Conservation (phyloP, 2,329 filamentous ascomycete genomes). For the Phaeosphaeriaceae sp. region DNA sequence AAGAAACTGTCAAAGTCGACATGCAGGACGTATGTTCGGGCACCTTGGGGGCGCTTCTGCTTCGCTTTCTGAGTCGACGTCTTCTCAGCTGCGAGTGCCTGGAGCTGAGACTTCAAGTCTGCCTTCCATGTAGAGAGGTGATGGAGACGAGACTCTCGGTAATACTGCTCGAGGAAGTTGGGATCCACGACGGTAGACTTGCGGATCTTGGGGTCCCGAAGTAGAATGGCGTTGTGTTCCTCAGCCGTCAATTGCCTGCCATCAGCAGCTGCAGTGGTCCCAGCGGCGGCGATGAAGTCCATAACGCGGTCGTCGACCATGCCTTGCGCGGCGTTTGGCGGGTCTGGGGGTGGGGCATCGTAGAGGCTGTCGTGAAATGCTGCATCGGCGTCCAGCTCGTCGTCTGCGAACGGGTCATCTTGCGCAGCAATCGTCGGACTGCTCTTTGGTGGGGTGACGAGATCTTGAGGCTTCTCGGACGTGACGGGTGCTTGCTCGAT, state of each 20-base stretch:
- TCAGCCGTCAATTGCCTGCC: constrained; percentile 74
- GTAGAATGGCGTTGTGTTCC: constrained; percentile 85
- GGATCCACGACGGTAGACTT: constrained; percentile 93
- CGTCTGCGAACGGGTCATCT: constrained; percentile 6
- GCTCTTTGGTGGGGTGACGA: constrained; percentile 40
- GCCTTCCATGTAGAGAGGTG: constrained; percentile 98
- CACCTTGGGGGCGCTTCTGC: constrained; percentile 65
- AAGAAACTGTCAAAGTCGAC: constrained; percentile 99
- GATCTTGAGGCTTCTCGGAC: constrained; percentile 10
- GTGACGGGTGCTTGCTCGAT: constrained; percentile 1
- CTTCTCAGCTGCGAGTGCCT: constrained; percentile 78
- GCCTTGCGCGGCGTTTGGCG: neutral
- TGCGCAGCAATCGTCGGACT: constrained; percentile 30
- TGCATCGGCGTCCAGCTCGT: constrained; percentile 8
- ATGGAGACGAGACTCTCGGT: constrained; percentile 91
- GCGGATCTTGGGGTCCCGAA: constrained; percentile 83
- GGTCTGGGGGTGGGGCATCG: constrained; percentile 20
- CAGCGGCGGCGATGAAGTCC: constrained; percentile 3
- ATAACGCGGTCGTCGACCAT: constrained; percentile 2
- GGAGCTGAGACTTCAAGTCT: constrained; percentile 87
- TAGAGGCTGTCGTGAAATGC: constrained; percentile 34
- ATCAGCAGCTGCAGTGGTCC: neutral
- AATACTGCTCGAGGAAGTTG: constrained; percentile 91
- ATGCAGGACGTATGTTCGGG: constrained; percentile 85
- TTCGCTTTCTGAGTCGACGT: constrained; percentile 56